These are phyloP conservation scores for Wallacemonas sp. DNA, from an alignment of 208 protist species.

Conservation along the genomic window DNA sequence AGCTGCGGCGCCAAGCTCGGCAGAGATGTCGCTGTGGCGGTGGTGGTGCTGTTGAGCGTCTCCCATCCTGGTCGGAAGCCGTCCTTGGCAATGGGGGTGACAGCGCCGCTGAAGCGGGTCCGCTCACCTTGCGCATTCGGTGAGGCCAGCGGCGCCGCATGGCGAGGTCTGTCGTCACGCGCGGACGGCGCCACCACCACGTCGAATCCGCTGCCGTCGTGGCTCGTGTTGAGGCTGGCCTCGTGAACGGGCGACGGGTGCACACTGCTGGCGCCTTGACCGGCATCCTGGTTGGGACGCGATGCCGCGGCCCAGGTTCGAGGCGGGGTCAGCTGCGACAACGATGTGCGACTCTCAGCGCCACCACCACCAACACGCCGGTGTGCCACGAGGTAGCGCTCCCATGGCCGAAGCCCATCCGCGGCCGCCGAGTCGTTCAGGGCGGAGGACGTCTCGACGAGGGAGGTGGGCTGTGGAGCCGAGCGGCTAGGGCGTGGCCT, in stretches of 20 bases:
- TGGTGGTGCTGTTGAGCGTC: not conserved
- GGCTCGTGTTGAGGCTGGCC: not conserved
- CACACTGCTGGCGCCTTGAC: too few species aligned
- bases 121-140: not conserved
- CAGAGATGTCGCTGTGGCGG: not conserved
- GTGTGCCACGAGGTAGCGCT: slow-evolving; percentile 2
- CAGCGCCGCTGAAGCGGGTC: not conserved
- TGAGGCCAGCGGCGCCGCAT: slow-evolving; percentile 4
- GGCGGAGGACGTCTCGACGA: not conserved
- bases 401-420: not conserved
- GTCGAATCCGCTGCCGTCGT: slow-evolving; percentile 11
- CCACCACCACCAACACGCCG: not conserved
- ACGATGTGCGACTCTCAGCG: too few species aligned
- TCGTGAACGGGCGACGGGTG: too few species aligned
- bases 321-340: too few species aligned
- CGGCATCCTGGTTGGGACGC: too few species aligned
- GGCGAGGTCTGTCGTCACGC: not conserved
- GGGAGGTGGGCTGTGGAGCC: slow-evolving; percentile 4
- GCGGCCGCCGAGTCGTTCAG: not conserved
- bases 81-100: too few species aligned
- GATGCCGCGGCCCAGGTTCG: too few species aligned
- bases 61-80: too few species aligned
- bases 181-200: slow-evolving; percentile 3
- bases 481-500: slow-evolving; percentile 7
- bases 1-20: not conserved